These are phyloP conservation scores for Pichia exigua DNA, from an alignment of 805 yeast species.

Conservation along the genomic window DNA sequence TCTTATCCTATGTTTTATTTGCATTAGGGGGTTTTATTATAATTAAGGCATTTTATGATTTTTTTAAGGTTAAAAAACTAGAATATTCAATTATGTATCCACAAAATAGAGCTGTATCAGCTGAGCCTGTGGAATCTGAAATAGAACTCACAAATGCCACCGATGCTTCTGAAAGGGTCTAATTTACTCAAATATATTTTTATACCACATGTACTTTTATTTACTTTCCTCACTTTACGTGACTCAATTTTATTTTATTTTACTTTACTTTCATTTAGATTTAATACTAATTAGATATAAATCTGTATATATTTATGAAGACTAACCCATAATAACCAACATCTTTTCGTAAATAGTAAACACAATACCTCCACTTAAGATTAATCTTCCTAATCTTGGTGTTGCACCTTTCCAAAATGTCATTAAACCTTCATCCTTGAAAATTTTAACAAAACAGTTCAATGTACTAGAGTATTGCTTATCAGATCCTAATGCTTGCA, in stretches of 20 bases:
- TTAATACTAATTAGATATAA: neutral
- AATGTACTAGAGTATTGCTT: conserved; percentile 64
- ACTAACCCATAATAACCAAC: conserved; percentile 45
- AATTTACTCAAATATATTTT: neutral
- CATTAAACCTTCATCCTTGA: conserved; percentile 78
- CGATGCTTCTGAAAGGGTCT: neutral
- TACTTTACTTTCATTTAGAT: neutral
- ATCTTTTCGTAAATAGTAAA: conserved; percentile 94
- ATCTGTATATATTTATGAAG: too few relatives aligned
- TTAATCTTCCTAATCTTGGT: conserved; percentile 86
- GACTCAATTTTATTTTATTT: too few relatives aligned
- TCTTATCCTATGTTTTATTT: conserved; percentile 55
- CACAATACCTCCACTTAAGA: conserved; percentile 93
- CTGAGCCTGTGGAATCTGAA: neutral
- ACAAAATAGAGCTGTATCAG: neutral
- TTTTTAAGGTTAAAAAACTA: conserved; percentile 65
- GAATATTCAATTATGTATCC: conserved; percentile 46
- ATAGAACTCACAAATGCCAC: neutral
- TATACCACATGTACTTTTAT: neutral
- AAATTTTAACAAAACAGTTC: conserved; percentile 74
- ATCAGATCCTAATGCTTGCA: conserved; percentile 85
- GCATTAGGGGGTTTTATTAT: conserved; percentile 61
- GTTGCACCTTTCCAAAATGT: conserved; percentile 99
- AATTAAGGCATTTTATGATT: conserved; percentile 63
- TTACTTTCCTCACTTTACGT: neutral